Conservation (phyloP, 257 asterid species). For the Solanum medicagineum region DNA sequence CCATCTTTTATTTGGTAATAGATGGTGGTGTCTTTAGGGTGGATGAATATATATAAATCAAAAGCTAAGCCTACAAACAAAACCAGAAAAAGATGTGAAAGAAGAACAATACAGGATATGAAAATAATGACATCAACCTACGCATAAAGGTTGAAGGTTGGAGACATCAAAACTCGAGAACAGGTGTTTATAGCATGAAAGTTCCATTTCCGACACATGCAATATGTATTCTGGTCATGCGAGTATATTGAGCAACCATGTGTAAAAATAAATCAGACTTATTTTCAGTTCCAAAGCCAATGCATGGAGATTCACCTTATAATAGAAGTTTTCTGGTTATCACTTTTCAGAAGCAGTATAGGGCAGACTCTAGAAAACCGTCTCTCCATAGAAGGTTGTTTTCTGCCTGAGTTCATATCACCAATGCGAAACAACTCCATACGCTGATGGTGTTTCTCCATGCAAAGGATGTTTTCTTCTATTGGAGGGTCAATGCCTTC, state of each 20-base stretch:
- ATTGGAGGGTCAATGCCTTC: slow-evolving; percentile 49
- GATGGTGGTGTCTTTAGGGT: not conserved
- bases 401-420: slow-evolving; percentile 21
- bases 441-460: slow-evolving; percentile 43
- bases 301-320: slow-evolving; percentile 28
- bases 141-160: not conserved
- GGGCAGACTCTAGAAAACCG: slow-evolving; percentile 47
- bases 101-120: not conserved
- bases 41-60: not conserved
- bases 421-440: slow-evolving; percentile 38
- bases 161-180: not conserved
- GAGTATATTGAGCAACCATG: not conserved
- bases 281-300: not conserved
- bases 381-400: slow-evolving; percentile 21
- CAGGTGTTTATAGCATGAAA: not conserved
- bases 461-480: slow-evolving; percentile 54
- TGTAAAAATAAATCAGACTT: not conserved
- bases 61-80: not conserved
- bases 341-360: slow-evolving; percentile 46
- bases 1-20: not conserved
- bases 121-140: not conserved
- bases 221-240: not conserved
- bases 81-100: not conserved
- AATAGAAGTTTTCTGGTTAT: slow-evolving; percentile 24
- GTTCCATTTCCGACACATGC: not conserved